Percentiles rank a stretch among this genome's conserved stretches.
These are phyloP conservation scores for Aspergillus ostianus DNA, from an alignment of 495 filamentous ascomycete genomes.

Conservation along the genomic window DNA sequence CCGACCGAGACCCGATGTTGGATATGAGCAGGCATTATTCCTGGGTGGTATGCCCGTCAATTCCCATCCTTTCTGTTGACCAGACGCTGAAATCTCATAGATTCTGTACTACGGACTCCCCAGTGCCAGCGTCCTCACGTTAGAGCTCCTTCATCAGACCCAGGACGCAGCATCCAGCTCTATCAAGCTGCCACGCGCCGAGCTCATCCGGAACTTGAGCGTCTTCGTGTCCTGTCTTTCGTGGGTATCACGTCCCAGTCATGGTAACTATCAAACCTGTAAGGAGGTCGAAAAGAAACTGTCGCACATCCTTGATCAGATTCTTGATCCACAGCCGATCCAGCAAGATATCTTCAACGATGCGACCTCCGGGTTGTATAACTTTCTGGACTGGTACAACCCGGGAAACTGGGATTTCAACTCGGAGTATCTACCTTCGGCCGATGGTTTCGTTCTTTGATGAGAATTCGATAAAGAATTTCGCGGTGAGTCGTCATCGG, in stretches of 20 bases:
- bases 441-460: constrained; percentile 27
- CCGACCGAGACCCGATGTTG: constrained; percentile 45
- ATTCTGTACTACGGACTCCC: constrained; percentile 56
- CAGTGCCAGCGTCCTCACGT: constrained; percentile 56
- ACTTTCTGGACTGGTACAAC: constrained; percentile 41
- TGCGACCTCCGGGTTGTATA: constrained; percentile 32
- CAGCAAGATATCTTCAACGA: constrained; percentile 32
- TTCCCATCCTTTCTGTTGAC: neutral
- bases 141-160: constrained; percentile 60
- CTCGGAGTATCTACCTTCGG: constrained; percentile 28
- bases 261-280: constrained; percentile 55
- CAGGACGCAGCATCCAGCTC: constrained; percentile 36
- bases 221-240: constrained; percentile 59
- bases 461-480: neutral
- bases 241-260: constrained; percentile 51
- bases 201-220: constrained; percentile 62
- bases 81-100: constrained; percentile 24
- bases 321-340: constrained; percentile 39
- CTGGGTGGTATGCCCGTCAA: constrained; percentile 51
- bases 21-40: constrained; percentile 52
- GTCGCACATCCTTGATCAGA: constrained; percentile 41
- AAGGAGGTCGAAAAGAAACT: constrained; percentile 44
- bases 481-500: neutral
- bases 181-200: constrained; percentile 51
- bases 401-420: constrained; percentile 39